Evolutionary conservation across 163 green algal species (phyloP).

Genomic region (Scenedesmus sp.): DNA sequence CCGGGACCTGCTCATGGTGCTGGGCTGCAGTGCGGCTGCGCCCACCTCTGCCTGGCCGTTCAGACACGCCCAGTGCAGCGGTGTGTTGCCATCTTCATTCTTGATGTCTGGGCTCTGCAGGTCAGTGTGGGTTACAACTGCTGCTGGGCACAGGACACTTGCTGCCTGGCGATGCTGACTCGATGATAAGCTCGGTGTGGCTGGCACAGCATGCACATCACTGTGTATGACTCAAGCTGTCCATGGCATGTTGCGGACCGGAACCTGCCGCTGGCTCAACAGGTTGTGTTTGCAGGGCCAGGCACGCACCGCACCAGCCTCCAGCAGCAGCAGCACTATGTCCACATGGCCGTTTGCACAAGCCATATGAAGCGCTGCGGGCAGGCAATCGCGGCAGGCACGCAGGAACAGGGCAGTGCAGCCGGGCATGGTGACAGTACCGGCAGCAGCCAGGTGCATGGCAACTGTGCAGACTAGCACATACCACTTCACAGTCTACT

Average conservation of each 20-base stretch:
- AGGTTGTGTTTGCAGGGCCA: neutral
- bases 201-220: neutral
- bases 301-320: slow-evolving; percentile 61
- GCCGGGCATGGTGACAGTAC: neutral
- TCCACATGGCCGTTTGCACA: slow-evolving; percentile 67
- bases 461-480: neutral
- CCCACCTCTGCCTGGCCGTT: slow-evolving; percentile 62
- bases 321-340: slow-evolving; percentile 60
- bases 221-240: too few relatives aligned
- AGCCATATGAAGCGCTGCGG: slow-evolving; percentile 71
- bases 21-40: neutral
- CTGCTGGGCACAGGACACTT: neutral
- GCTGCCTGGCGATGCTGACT: neutral
- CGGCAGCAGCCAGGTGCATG: neutral
- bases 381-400: neutral
- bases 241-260: neutral
- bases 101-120: slow-evolving; percentile 51
- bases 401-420: neutral
- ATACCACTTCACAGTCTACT: too few relatives aligned
- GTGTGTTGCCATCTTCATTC: slow-evolving; percentile 71
- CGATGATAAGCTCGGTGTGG: neutral
- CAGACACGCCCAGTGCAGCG: slow-evolving; percentile 75
- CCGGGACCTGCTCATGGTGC: neutral
- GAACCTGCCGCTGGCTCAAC: neutral
- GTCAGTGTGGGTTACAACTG: neutral